Evolutionary conservation across 805 yeast genomes (phyloP).

Genomic region (Ogataea degrootiae): DNA sequence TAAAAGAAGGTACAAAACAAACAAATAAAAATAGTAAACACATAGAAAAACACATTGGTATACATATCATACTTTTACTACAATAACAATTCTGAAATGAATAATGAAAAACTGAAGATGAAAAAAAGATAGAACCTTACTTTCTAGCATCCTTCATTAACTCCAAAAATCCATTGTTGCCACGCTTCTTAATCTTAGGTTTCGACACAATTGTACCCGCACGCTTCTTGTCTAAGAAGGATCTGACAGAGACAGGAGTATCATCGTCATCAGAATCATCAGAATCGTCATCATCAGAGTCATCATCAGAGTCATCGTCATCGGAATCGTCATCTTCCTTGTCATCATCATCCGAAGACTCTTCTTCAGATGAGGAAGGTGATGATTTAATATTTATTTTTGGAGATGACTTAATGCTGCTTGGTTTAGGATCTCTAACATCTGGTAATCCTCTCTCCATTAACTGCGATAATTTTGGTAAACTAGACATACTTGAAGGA

Average conservation of each 20-base stretch:
- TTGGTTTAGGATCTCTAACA: constrained; percentile 40
- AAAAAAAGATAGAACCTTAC: background rate
- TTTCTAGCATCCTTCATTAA: constrained; percentile 43
- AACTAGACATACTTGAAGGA: constrained; percentile 7
- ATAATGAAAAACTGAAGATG: background rate
- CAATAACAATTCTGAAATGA: background rate
- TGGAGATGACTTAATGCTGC: background rate
- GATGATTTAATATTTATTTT: background rate
- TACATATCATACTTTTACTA: no score
- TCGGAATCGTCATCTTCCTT: background rate
- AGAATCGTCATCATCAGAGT: constrained; percentile 22
- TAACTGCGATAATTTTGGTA: constrained; percentile 52
- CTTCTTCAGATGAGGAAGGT: background rate
- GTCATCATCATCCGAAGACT: constrained; percentile 5
- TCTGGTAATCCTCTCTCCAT: constrained; percentile 66
- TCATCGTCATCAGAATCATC: constrained; percentile 23
- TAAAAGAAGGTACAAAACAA: no score
- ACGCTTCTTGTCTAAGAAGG: constrained; percentile 39
- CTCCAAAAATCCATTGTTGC: constrained; percentile 42
- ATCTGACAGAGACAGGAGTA: constrained; percentile 5
- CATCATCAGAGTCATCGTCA: constrained; percentile 24
- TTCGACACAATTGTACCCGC: constrained; percentile 39
- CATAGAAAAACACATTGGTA: no score
- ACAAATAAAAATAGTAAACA: no score
- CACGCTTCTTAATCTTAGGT: constrained; percentile 30